phyloP scores from a whole-genome alignment of 495 filamentous ascomycete species.

The Lasiosphaeris hirsuta region DNA sequence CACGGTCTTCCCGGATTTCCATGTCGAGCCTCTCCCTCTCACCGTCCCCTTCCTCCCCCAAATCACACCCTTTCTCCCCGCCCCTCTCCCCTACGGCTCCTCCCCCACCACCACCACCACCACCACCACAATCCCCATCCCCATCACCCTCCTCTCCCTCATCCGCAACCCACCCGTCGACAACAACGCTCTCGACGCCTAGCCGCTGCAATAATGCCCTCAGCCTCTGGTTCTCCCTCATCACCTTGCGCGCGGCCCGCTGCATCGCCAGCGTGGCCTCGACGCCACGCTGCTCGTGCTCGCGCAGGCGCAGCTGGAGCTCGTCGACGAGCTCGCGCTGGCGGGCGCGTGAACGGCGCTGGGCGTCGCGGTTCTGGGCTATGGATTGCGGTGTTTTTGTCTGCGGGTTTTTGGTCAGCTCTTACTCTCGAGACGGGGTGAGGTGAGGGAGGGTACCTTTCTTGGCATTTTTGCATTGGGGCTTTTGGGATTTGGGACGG shows the following conservation, averaged over 20 bases:
- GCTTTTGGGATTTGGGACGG: too few species aligned
- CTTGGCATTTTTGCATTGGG: too few species aligned
- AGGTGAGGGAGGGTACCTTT: too few species aligned
- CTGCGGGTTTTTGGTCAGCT: neutral
- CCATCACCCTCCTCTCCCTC: neutral
- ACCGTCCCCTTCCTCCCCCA: neutral
- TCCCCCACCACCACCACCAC: neutral
- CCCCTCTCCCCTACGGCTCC: neutral
- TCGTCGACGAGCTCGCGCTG: conserved; percentile 60
- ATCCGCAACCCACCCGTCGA: conserved; percentile 18
- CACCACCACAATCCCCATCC: neutral
- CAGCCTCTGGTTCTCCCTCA: conserved; percentile 50
- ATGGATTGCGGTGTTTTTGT: conserved; percentile 4
- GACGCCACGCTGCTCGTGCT: conserved; percentile 48
- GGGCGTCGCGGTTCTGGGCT: conserved; percentile 51
- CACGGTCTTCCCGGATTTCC: too few species aligned
- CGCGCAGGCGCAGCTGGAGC: conserved; percentile 51
- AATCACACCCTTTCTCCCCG: neutral
- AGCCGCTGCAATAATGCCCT: conserved; percentile 37
- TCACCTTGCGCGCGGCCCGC: conserved; percentile 48
- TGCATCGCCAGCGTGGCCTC: conserved; percentile 53
- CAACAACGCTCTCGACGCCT: conserved; percentile 17
- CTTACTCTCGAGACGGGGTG: too few species aligned
- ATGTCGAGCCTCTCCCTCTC: neutral
- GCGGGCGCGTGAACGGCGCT: conserved; percentile 63